Conservation (phyloP, 495 filamentous ascomycete genomes). For the Chaetomium fimeti region DNA sequence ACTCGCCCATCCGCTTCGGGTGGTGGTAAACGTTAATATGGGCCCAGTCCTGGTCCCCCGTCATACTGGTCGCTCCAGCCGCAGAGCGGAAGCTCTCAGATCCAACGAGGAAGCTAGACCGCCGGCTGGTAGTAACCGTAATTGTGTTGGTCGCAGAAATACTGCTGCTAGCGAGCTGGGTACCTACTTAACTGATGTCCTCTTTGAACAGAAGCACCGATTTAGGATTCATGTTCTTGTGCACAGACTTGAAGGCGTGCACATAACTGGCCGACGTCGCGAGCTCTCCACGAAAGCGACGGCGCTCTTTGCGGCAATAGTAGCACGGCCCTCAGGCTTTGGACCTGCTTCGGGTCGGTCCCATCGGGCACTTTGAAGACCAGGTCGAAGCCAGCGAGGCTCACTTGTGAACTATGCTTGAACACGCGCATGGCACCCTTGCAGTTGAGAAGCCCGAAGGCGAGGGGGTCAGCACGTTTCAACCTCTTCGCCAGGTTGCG, state of each 20-base stretch:
- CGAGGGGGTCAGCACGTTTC: slow-evolving; percentile 35
- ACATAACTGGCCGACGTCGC: slow-evolving; percentile 49
- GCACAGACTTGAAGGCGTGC: slow-evolving; percentile 53
- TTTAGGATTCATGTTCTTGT: slow-evolving; percentile 60
- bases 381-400: slow-evolving; percentile 21
- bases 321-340: slow-evolving; percentile 16
- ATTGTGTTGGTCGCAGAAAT: background rate
- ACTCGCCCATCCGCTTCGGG: slow-evolving; percentile 48
- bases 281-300: slow-evolving; percentile 31
- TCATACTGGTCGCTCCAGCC: background rate
- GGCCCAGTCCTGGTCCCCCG: slow-evolving; percentile 46
- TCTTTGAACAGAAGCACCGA: slow-evolving; percentile 46
- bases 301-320: background rate
- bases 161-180: background rate
- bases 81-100: slow-evolving; percentile 51
- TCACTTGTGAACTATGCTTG: background rate
- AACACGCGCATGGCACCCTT: slow-evolving; percentile 32
- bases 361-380: slow-evolving; percentile 23
- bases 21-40: slow-evolving; percentile 58
- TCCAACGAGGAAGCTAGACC: slow-evolving; percentile 46
- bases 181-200: background rate
- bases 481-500: slow-evolving; percentile 45
- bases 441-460: slow-evolving; percentile 53
- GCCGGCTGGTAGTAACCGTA: too few species aligned
- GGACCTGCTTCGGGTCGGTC: background rate